Evolutionary conservation across 148 eudicot species (phyloP).

Genomic region (Cornus kousa): DNA sequence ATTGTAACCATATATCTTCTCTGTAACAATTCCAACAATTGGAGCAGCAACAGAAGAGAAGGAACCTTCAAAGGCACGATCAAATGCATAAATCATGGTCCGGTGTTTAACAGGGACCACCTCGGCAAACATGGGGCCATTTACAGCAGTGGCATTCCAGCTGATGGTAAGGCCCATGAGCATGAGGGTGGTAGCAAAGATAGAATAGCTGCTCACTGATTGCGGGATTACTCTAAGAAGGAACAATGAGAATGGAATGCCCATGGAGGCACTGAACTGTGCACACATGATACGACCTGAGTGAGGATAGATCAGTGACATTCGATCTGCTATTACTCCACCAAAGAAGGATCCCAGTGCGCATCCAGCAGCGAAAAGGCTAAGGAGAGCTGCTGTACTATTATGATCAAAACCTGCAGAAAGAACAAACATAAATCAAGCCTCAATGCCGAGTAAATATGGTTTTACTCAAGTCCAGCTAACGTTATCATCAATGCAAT

Average conservation of each 20-base stretch:
- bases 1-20: constrained; percentile 84
- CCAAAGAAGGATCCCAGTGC: constrained; percentile 80
- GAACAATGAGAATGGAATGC: constrained; percentile 83
- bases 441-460: neutral
- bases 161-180: constrained; percentile 87
- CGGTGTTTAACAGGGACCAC: constrained; percentile 85
- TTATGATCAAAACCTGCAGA: constrained; percentile 79
- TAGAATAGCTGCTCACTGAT: constrained; percentile 48
- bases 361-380: constrained; percentile 73
- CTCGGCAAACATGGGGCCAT: constrained; percentile 92
- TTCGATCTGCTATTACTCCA: constrained; percentile 70
- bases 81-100: constrained; percentile 95
- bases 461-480: neutral
- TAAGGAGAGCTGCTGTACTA: constrained; percentile 67
- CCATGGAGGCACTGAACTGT: constrained; percentile 93
- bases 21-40: constrained; percentile 82
- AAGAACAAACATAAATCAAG: neutral
- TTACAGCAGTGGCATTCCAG: constrained; percentile 82
- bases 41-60: constrained; percentile 98
- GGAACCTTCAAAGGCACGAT: constrained; percentile 87
- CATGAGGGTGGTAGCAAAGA: constrained; percentile 61
- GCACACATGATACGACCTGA: constrained; percentile 86
- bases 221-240: constrained; percentile 74
- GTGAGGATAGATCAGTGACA: constrained; percentile 59
- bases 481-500: neutral